Evolutionary conservation across 306 rosid species (phyloP).

Genomic region (Ceratonia siliqua): DNA sequence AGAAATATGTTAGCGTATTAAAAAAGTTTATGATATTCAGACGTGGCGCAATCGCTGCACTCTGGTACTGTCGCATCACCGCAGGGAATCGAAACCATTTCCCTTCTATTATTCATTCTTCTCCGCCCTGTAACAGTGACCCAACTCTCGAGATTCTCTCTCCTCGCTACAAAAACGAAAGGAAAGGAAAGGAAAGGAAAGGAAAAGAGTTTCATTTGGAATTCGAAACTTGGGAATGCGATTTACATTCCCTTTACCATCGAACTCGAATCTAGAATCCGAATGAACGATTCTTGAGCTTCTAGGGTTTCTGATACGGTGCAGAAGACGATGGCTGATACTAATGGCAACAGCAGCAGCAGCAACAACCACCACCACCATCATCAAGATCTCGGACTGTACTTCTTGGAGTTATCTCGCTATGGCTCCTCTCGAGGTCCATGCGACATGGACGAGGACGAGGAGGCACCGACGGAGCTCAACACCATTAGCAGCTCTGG

Average conservation of each 20-base stretch:
- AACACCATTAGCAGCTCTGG: constrained; percentile 95
- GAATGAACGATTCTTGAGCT: constrained; percentile 32
- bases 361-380: constrained; percentile 18
- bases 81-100: too few species aligned
- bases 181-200: background rate
- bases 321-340: constrained; percentile 32
- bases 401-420: constrained; percentile 65
- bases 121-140: background rate
- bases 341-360: constrained; percentile 35
- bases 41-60: too few species aligned
- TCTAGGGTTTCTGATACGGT: constrained; percentile 44
- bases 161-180: background rate
- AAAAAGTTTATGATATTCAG: too few species aligned
- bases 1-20: too few species aligned
- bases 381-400: constrained; percentile 58
- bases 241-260: background rate
- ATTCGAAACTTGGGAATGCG: background rate
- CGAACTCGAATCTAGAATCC: background rate
- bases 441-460: constrained; percentile 59
- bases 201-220: background rate
- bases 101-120: background rate
- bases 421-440: constrained; percentile 42
- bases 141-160: background rate
- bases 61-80: too few species aligned
- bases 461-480: constrained; percentile 77